phyloP scores from a whole-genome alignment of 805 yeast genomes.

The Candida loeiensis region DNA sequence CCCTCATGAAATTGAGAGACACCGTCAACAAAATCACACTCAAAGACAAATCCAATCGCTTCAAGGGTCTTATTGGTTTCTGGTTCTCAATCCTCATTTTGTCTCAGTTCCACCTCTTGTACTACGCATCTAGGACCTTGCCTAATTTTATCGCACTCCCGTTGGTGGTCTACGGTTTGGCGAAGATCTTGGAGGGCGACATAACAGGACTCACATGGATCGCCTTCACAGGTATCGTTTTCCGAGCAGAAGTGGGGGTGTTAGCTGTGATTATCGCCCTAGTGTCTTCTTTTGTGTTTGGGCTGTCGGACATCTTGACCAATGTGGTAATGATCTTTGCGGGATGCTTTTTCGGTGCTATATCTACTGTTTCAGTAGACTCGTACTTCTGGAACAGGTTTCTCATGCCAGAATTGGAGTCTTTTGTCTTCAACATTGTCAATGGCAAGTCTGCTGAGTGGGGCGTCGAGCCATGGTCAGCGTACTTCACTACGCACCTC shows the following conservation, averaged over 20 bases:
- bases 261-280: constrained; percentile 48
- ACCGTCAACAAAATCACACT: constrained; percentile 22
- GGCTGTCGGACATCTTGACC: constrained; percentile 43
- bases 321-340: constrained; percentile 36
- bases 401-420: constrained; percentile 70
- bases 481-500: constrained; percentile 59
- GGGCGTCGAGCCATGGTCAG: constrained; percentile 77
- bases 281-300: constrained; percentile 41
- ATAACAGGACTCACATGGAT: constrained; percentile 48
- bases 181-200: constrained; percentile 49
- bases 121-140: constrained; percentile 76
- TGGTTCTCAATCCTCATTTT: constrained; percentile 61
- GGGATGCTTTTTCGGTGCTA: constrained; percentile 54
- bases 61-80: constrained; percentile 32
- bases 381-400: constrained; percentile 67
- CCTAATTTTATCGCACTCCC: constrained; percentile 90
- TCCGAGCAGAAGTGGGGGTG: constrained; percentile 68
- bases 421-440: constrained; percentile 74
- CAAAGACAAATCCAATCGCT: constrained; percentile 16
- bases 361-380: constrained; percentile 53
- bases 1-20: constrained; percentile 50
- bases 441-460: constrained; percentile 70
- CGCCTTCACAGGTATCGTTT: constrained; percentile 61
- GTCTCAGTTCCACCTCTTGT: constrained; percentile 76
- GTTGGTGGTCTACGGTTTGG: constrained; percentile 53